These are phyloP conservation scores for Lolium multiflorum DNA, from an alignment of 176 grass and related monocot genomes.

Conservation along the genomic window DNA sequence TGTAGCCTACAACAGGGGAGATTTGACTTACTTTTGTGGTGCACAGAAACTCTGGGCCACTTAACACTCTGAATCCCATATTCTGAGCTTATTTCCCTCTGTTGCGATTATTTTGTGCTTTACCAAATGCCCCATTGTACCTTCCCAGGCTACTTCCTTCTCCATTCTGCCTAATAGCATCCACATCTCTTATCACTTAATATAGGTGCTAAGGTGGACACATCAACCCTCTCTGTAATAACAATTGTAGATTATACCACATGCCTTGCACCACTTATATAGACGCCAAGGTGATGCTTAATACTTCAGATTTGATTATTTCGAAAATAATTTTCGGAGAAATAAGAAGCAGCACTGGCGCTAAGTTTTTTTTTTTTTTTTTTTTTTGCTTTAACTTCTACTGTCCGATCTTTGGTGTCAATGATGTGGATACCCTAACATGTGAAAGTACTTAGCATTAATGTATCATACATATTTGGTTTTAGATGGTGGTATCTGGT, in stretches of 20 bases:
- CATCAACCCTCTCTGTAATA: conserved; percentile 4
- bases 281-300: background rate
- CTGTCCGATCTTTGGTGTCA: background rate
- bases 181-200: conserved; percentile 16
- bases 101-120: conserved; percentile 19
- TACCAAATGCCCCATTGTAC: conserved; percentile 20
- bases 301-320: background rate
- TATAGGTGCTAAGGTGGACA: conserved; percentile 18
- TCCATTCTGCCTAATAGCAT: conserved; percentile 16
- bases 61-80: background rate
- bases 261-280: conserved; percentile 8
- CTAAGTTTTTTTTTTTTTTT: background rate
- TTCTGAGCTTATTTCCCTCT: background rate
- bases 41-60: conserved; percentile 5
- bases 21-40: background rate
- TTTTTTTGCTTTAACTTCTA: background rate
- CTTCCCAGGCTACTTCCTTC: background rate
- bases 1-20: conserved; percentile 22
- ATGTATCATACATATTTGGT: conserved; percentile 32
- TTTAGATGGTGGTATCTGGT: conserved; percentile 26
- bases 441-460: conserved; percentile 25
- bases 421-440: conserved; percentile 12
- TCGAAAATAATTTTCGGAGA: background rate
- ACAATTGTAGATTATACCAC: background rate
- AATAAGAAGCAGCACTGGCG: background rate